Evolutionary conservation across 75 land plant species (phyloP), one percentile per base, ranked within the genome.

Genomic region (Sequoiadendron giganteum): DNA sequence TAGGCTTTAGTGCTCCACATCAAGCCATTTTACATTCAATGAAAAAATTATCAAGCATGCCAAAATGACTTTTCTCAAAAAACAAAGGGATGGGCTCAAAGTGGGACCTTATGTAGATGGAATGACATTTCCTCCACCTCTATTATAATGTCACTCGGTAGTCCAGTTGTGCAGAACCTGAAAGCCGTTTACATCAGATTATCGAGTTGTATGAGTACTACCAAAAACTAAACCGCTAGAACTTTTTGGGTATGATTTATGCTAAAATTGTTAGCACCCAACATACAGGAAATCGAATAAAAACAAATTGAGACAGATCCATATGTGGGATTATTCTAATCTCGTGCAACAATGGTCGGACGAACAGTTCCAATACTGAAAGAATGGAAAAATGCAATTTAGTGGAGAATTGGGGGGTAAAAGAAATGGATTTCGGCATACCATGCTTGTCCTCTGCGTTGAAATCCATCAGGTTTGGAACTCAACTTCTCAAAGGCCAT

Each of bases 111-210:
- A 91, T 98, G 99, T 21, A 98, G 99, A 89, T 98, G 99, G 77
- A 98, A 98, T 42, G 96, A 91, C 97, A 98, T 98, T 85, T 97
- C 96, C n/a, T 93, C 97, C 89, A 98, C 96, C 84, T 98, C 96
- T 34, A 97, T 93, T 55, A 95, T 90, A 54, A 98, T 86, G 89
- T 98, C 99, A 86, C 99, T 97, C 25, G 99, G 99, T 34, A 98
- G 95, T 28, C 99, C 99, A 42, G 97, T 89, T 34, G 98, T 95
- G 89, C 99, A 98, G 91, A 97, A 94, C 98, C 98, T 96, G 85
- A 25, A 42, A 79, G 45, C 8, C 18, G 28, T 15, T 86, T 45
- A 54, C 25, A 54, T 47, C 16, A 38, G 87, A 78, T 84, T 19
- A 85, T 85, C 38, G 10, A 42, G 28, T 42, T 40, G 10, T 39